Evolutionary conservation across 2,329 filamentous ascomycete species (phyloP).

Genomic region (Cordyceps farinosa): DNA sequence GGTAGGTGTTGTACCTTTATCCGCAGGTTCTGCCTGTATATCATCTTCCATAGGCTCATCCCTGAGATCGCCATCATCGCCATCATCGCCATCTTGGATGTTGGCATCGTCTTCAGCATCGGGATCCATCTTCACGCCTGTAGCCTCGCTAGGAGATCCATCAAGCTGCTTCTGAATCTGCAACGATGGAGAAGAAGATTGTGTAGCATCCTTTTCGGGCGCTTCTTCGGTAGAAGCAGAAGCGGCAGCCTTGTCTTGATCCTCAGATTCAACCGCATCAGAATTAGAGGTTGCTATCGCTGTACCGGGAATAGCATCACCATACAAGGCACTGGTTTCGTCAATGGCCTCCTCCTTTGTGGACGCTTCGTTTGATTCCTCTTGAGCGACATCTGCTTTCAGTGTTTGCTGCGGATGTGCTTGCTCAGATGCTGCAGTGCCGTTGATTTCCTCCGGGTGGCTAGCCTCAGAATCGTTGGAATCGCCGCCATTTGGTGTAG

Average conservation of each 20-base stretch:
- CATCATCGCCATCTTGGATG: neutral
- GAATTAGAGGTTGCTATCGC: neutral
- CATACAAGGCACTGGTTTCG: neutral
- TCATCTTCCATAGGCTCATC: conserved; percentile 3
- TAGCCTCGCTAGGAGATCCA: neutral
- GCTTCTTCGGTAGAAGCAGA: neutral
- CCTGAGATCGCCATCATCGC: neutral
- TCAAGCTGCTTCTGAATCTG: conserved; percentile 10
- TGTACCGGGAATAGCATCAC: neutral
- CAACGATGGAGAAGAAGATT: neutral
- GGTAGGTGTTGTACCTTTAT: neutral
- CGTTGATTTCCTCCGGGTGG: neutral
- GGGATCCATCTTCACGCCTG: neutral
- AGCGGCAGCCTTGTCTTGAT: neutral
- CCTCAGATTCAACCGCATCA: neutral
- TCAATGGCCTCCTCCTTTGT: neutral
- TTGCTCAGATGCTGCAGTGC: neutral
- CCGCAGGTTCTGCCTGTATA: neutral
- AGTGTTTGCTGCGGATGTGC: neutral
- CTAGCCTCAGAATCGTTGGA: neutral
- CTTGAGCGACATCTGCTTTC: neutral
- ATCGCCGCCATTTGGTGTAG: neutral
- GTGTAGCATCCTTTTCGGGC: neutral
- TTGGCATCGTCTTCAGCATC: neutral
- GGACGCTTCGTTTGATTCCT: neutral